Evolutionary conservation across 2,329 filamentous ascomycete species (phyloP).

Genomic region (Hymenoscyphus fructigenus): DNA sequence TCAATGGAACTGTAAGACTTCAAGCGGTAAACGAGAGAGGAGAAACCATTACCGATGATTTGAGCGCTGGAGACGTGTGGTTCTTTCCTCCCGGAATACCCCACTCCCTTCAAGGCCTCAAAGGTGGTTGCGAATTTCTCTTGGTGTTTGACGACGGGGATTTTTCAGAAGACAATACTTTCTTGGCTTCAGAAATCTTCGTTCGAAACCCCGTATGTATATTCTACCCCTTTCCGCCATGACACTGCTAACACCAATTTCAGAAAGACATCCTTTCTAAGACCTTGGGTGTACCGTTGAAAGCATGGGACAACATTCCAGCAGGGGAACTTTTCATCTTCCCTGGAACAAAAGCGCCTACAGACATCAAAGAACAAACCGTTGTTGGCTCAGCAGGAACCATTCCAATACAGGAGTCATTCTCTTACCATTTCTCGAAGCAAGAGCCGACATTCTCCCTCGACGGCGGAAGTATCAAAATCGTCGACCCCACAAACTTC

Average conservation of each 20-base stretch:
- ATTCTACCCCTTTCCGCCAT: slow-evolving; percentile 10
- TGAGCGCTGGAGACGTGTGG: slow-evolving; percentile 73
- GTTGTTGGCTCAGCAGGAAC: slow-evolving; percentile 46
- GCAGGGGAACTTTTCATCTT: slow-evolving; percentile 52
- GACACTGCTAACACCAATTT: neutral
- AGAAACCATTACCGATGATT: slow-evolving; percentile 73
- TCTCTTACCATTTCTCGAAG: slow-evolving; percentile 55
- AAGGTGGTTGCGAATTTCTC: slow-evolving; percentile 65
- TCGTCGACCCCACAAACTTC: slow-evolving; percentile 75
- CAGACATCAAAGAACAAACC: slow-evolving; percentile 47
- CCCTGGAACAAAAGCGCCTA: slow-evolving; percentile 49
- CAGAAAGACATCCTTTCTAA: slow-evolving; percentile 53
- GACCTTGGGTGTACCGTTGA: slow-evolving; percentile 49
- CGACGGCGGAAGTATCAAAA: slow-evolving; percentile 69
- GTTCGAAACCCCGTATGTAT: slow-evolving; percentile 43
- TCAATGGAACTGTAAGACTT: slow-evolving; percentile 68
- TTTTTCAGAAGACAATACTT: slow-evolving; percentile 69
- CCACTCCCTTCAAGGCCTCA: slow-evolving; percentile 72
- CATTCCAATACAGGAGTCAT: slow-evolving; percentile 41
- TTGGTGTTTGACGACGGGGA: slow-evolving; percentile 60
- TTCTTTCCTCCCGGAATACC: slow-evolving; percentile 65
- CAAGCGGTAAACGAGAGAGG: slow-evolving; percentile 74
- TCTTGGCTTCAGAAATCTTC: slow-evolving; percentile 69
- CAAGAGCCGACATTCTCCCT: slow-evolving; percentile 69
- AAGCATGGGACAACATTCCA: slow-evolving; percentile 49